Conservation (phyloP, 139 green algal genomes). For the Gonium pectorale region DNA sequence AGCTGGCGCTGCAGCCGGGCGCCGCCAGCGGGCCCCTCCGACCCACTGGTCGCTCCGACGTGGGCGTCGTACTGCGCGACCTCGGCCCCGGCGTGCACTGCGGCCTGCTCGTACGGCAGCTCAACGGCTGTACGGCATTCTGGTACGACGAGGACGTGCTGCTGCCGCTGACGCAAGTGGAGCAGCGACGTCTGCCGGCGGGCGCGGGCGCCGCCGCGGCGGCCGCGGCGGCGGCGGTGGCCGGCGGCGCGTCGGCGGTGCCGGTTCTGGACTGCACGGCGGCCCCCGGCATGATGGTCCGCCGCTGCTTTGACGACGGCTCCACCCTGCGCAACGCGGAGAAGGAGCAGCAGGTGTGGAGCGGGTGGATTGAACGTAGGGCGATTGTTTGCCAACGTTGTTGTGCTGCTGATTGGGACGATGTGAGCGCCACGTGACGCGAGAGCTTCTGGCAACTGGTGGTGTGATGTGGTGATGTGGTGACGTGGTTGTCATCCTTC, state of each 20-base stretch:
- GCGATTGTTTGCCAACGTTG: too few relatives aligned
- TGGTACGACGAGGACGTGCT: conserved; percentile 47
- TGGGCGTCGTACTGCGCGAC: conserved; percentile 58
- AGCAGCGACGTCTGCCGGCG: conserved; percentile 24
- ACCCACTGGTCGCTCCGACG: conserved; percentile 20
- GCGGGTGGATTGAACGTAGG: too few relatives aligned
- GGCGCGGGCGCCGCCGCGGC: too few relatives aligned
- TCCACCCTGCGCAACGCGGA: conserved; percentile 6
- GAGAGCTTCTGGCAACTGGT: too few relatives aligned
- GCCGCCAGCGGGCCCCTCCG: conserved; percentile 21
- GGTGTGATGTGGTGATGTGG: too few relatives aligned
- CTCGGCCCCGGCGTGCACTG: conserved; percentile 49
- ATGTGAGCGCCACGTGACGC: too few relatives aligned
- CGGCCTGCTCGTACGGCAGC: conserved; percentile 49
- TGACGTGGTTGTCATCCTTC: too few relatives aligned
- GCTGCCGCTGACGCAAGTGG: conserved; percentile 24
- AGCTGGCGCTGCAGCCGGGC: conserved; percentile 9
- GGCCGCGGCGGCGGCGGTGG: conserved; percentile 8
- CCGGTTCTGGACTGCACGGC: conserved; percentile 41
- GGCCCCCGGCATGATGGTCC: conserved; percentile 37
- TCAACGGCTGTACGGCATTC: not conserved
- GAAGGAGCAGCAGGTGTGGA: conserved; percentile 43
- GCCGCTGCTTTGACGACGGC: conserved; percentile 42
- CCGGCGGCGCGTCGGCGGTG: not conserved
- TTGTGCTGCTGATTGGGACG: too few relatives aligned